These are phyloP conservation scores for Boletellus deceptivus DNA, from an alignment of 1,284 basidiomycete species.

Conservation along the genomic window DNA sequence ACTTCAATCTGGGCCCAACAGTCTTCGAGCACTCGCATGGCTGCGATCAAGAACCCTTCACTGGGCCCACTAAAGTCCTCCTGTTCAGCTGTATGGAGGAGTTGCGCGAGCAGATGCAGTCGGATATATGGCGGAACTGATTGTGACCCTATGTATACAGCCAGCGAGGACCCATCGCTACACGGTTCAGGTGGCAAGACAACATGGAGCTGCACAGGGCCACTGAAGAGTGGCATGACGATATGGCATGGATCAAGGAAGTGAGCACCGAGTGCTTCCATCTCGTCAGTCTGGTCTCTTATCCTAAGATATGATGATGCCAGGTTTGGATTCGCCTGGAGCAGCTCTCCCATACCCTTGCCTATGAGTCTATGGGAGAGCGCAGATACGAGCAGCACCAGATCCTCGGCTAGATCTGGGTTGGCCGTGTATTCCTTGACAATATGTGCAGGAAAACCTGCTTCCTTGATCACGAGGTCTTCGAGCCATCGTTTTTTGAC, in stretches of 20 bases:
- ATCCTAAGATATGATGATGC: slow-evolving; percentile 12
- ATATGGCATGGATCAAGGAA: slow-evolving; percentile 47
- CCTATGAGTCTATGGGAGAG: slow-evolving; percentile 53
- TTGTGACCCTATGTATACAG: slow-evolving; percentile 76
- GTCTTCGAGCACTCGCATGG: slow-evolving; percentile 74
- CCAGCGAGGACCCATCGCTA: slow-evolving; percentile 60
- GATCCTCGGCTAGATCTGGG: slow-evolving; percentile 42
- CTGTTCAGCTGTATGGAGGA: slow-evolving; percentile 54
- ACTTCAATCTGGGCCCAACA: slow-evolving; percentile 66
- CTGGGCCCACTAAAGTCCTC: slow-evolving; percentile 61
- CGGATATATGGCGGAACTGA: slow-evolving; percentile 81
- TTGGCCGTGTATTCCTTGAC: slow-evolving; percentile 57
- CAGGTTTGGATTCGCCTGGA: slow-evolving; percentile 9
- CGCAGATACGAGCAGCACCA: slow-evolving; percentile 49
- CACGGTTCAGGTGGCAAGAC: slow-evolving; percentile 46
- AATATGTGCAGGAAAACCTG: slow-evolving; percentile 76
- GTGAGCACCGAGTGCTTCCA: slow-evolving; percentile 66
- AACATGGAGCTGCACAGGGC: slow-evolving; percentile 67
- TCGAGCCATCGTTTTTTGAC: slow-evolving; percentile 80
- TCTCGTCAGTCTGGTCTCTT: slow-evolving; percentile 49
- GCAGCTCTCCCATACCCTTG: slow-evolving; percentile 30
- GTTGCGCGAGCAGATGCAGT: slow-evolving; percentile 73
- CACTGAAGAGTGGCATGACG: slow-evolving; percentile 60
- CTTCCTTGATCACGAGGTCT: slow-evolving; percentile 80
- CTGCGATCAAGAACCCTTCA: slow-evolving; percentile 73